Evolutionary conservation across 2,329 filamentous ascomycete species (phyloP), one percentile per base, ranked within the genome.

Genomic region (Xylariaceae sp.): DNA sequence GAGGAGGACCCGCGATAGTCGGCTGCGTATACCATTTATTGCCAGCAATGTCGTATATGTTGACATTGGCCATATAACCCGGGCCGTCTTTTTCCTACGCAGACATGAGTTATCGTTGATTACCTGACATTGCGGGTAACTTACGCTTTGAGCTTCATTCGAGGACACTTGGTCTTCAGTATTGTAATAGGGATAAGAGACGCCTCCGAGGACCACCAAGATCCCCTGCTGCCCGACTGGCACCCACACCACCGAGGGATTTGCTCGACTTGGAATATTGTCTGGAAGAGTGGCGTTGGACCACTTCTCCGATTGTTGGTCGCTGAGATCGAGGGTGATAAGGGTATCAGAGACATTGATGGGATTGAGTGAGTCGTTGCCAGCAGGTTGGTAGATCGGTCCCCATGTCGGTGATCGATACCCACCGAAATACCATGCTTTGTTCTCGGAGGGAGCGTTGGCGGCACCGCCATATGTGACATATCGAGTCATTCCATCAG

Each of bases 151-250:
- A 0, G 71, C 68, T 28, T 53, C 55, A 29, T 78, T 73, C 0
- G 60, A 26, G 0, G 75, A 80, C 8, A 47, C 59, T 8, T 53
- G 36, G 1, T 2, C 50, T 2, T 43, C 6, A 17, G 60, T 71
- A 7, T 64, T 66, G 53, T 80, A 87, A 21, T 82, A 76, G 0
- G 87, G 86, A 67, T 84, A 79, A 0, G 79, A 84, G 2, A 91
- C 91, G 11, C 92, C 92, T 6, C 90, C 91, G 0, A 96, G 76
- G 3, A 89, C 89, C 1, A 96, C 80, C 7, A 96, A 78, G 40
- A 95, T 87, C 1, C 92, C 92, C 65, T 92, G 78, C 14, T 82
- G 76, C 3, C 91, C 90, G 40, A 92, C 90, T 1, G 92, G 92
- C 1, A 96, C 81, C 87, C 88, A 92, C 1, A 89, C 86, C 1